Evolutionary conservation across 2,329 filamentous ascomycete genomes (phyloP).

Genomic region (Chaetoscypha palmicola): DNA sequence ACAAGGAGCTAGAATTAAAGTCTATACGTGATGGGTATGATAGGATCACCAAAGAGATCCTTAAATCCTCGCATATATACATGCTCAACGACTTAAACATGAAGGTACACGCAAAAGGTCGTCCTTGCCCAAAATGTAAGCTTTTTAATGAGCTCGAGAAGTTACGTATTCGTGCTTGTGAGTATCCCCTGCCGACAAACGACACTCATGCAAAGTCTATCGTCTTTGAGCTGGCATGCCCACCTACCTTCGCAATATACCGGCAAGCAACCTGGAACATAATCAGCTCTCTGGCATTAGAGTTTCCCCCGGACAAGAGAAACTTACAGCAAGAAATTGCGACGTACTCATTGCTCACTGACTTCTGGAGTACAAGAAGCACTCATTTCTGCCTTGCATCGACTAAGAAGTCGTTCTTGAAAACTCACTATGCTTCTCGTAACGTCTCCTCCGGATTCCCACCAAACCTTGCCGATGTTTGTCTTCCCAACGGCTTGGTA

Average conservation of each 20-base stretch:
- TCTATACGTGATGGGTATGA: slow-evolving; percentile 32
- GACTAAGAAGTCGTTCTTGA: slow-evolving; percentile 27
- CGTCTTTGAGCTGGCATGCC: slow-evolving; percentile 46
- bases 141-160: slow-evolving; percentile 5
- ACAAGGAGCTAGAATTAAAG: slow-evolving; percentile 37
- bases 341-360: slow-evolving; percentile 16
- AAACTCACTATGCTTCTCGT: slow-evolving; percentile 32
- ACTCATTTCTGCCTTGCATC: slow-evolving; percentile 27
- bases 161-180: slow-evolving; percentile 23
- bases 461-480: slow-evolving; percentile 21
- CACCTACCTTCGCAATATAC: slow-evolving; percentile 40
- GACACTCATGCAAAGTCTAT: slow-evolving; percentile 34
- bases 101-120: no score
- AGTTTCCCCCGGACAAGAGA: slow-evolving; percentile 5
- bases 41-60: slow-evolving; percentile 32
- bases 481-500: slow-evolving; percentile 25
- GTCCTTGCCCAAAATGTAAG: no score
- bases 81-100: no score
- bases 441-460: slow-evolving; percentile 26
- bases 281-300: slow-evolving; percentile 32
- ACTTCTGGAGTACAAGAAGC: slow-evolving; percentile 4
- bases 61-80: no score
- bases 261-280: slow-evolving; percentile 46
- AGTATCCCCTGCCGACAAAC: slow-evolving; percentile 35
- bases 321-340: slow-evolving; percentile 11